Evolutionary conservation across 2,329 filamentous ascomycete species (phyloP), one percentile per base, ranked within the genome.

Genomic region (Endoconidiophora polonica): DNA sequence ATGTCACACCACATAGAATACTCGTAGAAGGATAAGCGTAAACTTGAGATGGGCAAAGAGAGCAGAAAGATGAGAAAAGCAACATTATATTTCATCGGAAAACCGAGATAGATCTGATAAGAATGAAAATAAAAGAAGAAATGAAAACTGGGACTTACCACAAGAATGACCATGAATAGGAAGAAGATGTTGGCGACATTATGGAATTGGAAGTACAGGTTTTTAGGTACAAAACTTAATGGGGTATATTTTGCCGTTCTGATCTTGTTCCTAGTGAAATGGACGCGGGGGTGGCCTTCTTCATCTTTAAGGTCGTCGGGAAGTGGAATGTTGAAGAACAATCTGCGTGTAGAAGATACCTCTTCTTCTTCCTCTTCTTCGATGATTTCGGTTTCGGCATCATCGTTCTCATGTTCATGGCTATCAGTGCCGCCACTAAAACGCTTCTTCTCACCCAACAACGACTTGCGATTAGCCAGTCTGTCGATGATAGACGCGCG

Each of bases 171-270:
- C 59, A 90, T 76, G 67, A 96, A 95, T 58, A 96, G 72, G 74
- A 98, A 98, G 68, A 96, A 98, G 49, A 96, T 82, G 65, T 98
- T 98, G 61, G 91, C 91, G 59, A 98, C 83, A 61, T 96, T 96
- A 67, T 98, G 90, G 62, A 98, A 96, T 65, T 98, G 93, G 56
- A 94, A 86, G 79, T 82, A 98, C 60, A 98, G 62, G 66, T 98
- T 96, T 69, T 96, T 96, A 12, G 91, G 91, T 24, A 98, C 65
- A 66, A 98, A 98, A 54, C 85, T 94, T 55, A 98, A 66, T 6
- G 93, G 83, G 5, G 91, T 98, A 65, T 98, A 98, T 67, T 96
- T 98, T 53, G 91, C 86, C 2, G 91, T 98, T 58, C 93, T 77
- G 63, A 98, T 94, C 72, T 98, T 98, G 71, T 98, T 98, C 57